Evolutionary conservation across 2,329 filamentous ascomycete species (phyloP).

Genomic region (Fusarium proliferatum): DNA sequence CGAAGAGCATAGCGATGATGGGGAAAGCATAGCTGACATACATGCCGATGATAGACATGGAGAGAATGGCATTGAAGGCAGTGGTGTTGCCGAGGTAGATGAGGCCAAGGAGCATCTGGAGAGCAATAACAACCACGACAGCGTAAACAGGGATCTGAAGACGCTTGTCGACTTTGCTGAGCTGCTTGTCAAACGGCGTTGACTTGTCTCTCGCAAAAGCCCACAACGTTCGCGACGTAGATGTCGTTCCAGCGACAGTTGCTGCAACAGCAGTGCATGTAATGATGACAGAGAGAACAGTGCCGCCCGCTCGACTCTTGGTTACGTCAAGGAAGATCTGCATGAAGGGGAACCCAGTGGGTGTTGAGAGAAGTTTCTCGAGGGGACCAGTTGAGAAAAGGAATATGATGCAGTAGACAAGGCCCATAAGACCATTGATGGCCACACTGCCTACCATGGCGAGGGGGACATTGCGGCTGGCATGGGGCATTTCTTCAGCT

Average conservation of each 20-base stretch:
- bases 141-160: constrained; percentile 50
- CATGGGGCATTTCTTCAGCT: constrained; percentile 49
- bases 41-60: constrained; percentile 56
- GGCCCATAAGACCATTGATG: constrained; percentile 59
- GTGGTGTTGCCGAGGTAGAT: constrained; percentile 57
- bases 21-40: constrained; percentile 58
- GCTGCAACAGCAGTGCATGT: constrained; percentile 46
- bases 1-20: constrained; percentile 51
- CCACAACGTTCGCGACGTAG: constrained; percentile 53
- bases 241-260: constrained; percentile 48
- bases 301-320: constrained; percentile 39
- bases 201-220: constrained; percentile 54
- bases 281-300: constrained; percentile 46
- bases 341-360: constrained; percentile 57
- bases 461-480: constrained; percentile 48
- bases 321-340: constrained; percentile 52
- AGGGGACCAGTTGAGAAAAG: constrained; percentile 57
- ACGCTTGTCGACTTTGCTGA: constrained; percentile 49
- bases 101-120: constrained; percentile 49
- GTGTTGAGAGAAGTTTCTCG: constrained; percentile 51
- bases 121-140: constrained; percentile 39
- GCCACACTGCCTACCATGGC: constrained; percentile 51
- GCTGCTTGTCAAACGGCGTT: constrained; percentile 50
- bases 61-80: constrained; percentile 54
- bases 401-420: constrained; percentile 55